Evolutionary conservation across 2,329 filamentous ascomycete species (phyloP), one percentile per base, ranked within the genome.

Genomic region (Fusarium penzigii): DNA sequence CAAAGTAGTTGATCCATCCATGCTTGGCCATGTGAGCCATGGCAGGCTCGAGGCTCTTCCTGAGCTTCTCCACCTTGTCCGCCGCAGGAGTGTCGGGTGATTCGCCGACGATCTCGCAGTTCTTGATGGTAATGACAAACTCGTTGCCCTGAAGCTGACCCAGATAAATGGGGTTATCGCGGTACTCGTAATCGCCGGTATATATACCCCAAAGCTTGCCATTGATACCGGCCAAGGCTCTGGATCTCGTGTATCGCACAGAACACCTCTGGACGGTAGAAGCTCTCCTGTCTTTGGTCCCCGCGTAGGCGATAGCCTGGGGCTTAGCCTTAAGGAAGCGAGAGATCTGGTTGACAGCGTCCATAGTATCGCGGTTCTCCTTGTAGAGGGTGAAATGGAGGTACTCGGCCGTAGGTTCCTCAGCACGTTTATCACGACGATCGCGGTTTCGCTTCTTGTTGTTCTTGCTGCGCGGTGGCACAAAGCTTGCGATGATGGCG

Each of bases 1-100:
- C 94, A 67, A 92, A 99, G 75, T 97, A 99, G 73, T 99, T 99
- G 72, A 99, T 86, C 77, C 95, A 99, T 3, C 94, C 94, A 42
- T 87, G 81, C 41, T 84, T 74, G 49, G 81, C 78, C 60, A 97
- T 83, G 57, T 87, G 83, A 40, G 81, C 75, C 46, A 96, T 75
- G 1, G 90, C 79, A 13, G 78, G 70, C 50, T 78, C 77, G 10
- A 85, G 77, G 38, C 80, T 68, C 25, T 58, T 49, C 48, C 60
- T 64, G 42, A 75, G 58, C 34, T 62, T 58, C 14, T 67, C 61
- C 9, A 73, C 59, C 32, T 65, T 66, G 25, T 71, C 66, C 6
- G 57, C 39, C 7, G 69, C 50, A 1, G 66, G 39, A 20, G 62
- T 59, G 14, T 60, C 52, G 6, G 48, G 49, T 3, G 57, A 66